Base-by-base conservation (phyloP, 768 basidiomycete species). In the Russula earlei region DNA sequence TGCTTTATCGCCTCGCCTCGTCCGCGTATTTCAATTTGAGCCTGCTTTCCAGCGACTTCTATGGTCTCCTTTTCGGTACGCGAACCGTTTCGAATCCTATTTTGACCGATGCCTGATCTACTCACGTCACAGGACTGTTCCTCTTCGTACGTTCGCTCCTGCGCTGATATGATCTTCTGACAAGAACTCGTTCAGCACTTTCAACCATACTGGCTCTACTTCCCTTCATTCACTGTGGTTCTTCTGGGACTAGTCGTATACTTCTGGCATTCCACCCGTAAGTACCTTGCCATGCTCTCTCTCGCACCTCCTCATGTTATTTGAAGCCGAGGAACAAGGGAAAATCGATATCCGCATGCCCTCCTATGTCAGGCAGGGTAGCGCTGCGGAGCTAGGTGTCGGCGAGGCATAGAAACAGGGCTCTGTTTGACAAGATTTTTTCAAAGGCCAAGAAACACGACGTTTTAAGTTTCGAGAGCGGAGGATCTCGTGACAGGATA, bases 141-240 rank as follows among this genome's bases (percentile, higher is more conserved):
- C 71, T 80, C 58, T 80, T 74, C 67, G 78, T 80, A 64, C 66
- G 73, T 67, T 34, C 8, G 43, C 19, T 48, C 10, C n/a, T 27
- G 43, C 31, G 8, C 33, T 29, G n/a, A 47, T 22, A 27, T 20
- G 31, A 34, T 19, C 51, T 47, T 58, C 12, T 44, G 17, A 49
- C 10, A 42, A 50, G 17, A 24, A 24, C 11, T 10, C 38, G 47
- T 36, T 55, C 60, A 91, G 89, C 84, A 90, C 62, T 91, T 80
- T 72, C 68, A 72, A 42, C 91, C 91, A 4, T 92, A 80, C 74
- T 93, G 90, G 89, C 77, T 93, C 15, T 92, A 93, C 75, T 93
- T 93, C 70, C 72, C 84, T 58, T 78, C 91, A 0, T 93, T 86
- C 64, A 75, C 69, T 1, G 74, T 91, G 14, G 81, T 91, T 58